phyloP scores from a whole-genome alignment of 306 rosid species.

The Mimosa bimucronata region DNA sequence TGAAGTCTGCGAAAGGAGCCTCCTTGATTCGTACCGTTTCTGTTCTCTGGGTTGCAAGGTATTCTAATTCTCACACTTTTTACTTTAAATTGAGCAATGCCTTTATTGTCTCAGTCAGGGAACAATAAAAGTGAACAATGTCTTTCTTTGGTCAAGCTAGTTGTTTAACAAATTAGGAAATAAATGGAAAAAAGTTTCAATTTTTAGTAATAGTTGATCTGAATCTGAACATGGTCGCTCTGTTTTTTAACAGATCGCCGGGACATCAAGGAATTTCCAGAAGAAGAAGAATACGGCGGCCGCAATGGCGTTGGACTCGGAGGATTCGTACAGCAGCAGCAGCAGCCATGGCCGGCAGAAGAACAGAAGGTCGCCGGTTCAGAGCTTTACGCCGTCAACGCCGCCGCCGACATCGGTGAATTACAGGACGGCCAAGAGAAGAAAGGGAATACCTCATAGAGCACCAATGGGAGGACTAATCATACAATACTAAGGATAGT shows the following conservation, averaged over 20 bases:
- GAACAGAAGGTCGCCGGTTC: constrained; percentile 41
- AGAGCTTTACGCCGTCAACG: constrained; percentile 82
- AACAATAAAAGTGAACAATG: not conserved
- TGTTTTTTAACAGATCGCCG: constrained; percentile 57
- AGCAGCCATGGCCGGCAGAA: constrained; percentile 63
- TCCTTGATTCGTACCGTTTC: constrained; percentile 86
- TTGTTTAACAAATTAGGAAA: not conserved
- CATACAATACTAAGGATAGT: constrained; percentile 56
- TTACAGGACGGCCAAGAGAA: constrained; percentile 78
- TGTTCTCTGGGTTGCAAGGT: constrained; percentile 99
- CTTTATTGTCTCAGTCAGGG: not conserved
- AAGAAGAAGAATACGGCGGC: constrained; percentile 50
- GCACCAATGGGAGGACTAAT: constrained; percentile 92
- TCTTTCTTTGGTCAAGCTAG: not conserved
- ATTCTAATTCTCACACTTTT: constrained; percentile 19
- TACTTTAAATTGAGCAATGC: not conserved
- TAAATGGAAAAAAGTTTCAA: not conserved
- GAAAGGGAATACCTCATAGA: constrained; percentile 96
- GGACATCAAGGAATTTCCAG: constrained; percentile 60
- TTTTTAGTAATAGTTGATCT: constrained; percentile 16
- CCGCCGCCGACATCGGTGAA: constrained; percentile 83
- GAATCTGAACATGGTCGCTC: constrained; percentile 19
- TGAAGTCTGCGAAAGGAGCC: constrained; percentile 94
- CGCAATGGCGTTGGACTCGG: constrained; percentile 68
- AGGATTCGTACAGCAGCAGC: constrained; percentile 78